A percentile compares a stretch with the other conserved stretches of the same genome.
phyloP scores from a whole-genome alignment of 345 rosid genomes.

The Capsella bursapastoris region DNA sequence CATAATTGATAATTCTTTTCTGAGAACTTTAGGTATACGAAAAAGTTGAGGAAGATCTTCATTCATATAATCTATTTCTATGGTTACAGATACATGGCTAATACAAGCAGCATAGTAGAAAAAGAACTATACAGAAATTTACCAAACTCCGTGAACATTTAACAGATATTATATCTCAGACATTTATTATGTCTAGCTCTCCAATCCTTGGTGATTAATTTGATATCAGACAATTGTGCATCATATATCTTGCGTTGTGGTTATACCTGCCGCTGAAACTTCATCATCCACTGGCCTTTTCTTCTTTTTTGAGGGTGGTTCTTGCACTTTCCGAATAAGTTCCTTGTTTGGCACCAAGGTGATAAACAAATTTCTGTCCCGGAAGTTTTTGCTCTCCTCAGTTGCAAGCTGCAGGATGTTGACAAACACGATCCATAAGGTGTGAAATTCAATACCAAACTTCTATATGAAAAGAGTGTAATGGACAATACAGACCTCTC shows the following conservation, averaged over 20 bases:
- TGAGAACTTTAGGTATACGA: constrained; percentile 13
- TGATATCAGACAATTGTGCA: constrained; percentile 7
- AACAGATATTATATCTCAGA: constrained; percentile 9
- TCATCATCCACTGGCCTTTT: constrained; percentile 57
- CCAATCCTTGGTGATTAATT: neutral
- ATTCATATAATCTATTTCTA: constrained; percentile 30
- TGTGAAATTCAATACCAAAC: neutral
- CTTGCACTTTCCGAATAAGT: constrained; percentile 65
- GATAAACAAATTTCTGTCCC: constrained; percentile 74
- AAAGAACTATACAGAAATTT: constrained; percentile 29
- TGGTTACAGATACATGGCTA: constrained; percentile 34
- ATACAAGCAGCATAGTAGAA: constrained; percentile 28
- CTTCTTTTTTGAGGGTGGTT: constrained; percentile 62
- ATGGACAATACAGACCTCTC: constrained; percentile 61
- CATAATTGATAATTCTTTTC: constrained; percentile 22
- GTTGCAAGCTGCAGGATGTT: constrained; percentile 68
- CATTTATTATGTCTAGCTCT: constrained; percentile 21
- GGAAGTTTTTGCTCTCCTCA: constrained; percentile 83
- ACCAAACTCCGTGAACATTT: constrained; percentile 10
- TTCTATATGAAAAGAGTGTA: neutral
- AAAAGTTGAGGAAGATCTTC: constrained; percentile 8
- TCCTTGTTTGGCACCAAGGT: constrained; percentile 86
- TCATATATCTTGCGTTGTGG: constrained; percentile 28
- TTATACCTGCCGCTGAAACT: constrained; percentile 54
- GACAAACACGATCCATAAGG: neutral